Evolutionary conservation across 768 basidiomycete species (phyloP), one percentile per base, ranked within the genome.

Genomic region (Suillus brevipes): DNA sequence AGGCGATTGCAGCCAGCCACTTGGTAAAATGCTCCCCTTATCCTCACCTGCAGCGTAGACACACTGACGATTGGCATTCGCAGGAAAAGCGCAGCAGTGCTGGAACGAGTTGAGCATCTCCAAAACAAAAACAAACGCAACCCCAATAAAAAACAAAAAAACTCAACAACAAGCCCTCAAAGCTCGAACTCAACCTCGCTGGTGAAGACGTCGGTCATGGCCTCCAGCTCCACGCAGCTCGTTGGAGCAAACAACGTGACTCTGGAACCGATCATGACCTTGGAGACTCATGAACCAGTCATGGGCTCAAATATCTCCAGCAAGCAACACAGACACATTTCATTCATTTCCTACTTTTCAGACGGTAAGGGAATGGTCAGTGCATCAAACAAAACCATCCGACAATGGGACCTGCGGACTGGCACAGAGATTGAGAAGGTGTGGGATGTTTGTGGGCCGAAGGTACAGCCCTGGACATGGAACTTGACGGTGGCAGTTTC

Each of bases 331-430:
- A 13, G n/a, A 28, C 18, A 25, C 0, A 1, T 50, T 52, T 31
- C 52, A 20, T 34, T 3, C 52, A 55, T 64, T 25, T 38, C 60
- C 37, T 67, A 65, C 60, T 50, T 66, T n/a, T 66, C 66, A 2
- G 66, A 66, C 40, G 60, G 65, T 0, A 53, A 61, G 38, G 2
- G 6, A 55, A 56, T 56, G 34, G 25, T 49, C 12, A 43, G 61
- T 20, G 68, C 64, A 4, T 66, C 67, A 8, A 73, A 73, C 36
- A 49, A 49, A 37, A 38, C 56, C 14, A 16, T 2, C 25, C 56
- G 56, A 37, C 56, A 9, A 25, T 57, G 56, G 37, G 56, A 57
- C 14, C 36, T 57, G 37, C 56, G 0, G n/a, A 1, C 23, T 6
- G 23, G 37, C 16, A 57, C 38, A 23, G 56, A 38, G 23, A 38